Evolutionary conservation across 768 basidiomycete genomes (phyloP), one percentile per base, ranked within the genome.

Genomic region (Hysterangium stoloniferum): DNA sequence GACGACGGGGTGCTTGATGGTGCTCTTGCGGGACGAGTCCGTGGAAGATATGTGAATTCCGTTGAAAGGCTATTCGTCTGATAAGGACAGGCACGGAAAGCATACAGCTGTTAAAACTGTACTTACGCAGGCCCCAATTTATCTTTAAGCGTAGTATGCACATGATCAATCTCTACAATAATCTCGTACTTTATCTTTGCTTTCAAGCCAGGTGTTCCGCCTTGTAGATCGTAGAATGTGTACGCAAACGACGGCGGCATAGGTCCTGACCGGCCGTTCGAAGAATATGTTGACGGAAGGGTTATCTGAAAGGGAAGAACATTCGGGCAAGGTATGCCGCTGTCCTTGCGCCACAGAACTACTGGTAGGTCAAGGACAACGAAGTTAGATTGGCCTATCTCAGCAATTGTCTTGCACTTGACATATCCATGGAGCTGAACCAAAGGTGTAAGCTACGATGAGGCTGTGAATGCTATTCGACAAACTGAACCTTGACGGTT

Each of bases 131-230:
- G 25, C 24, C 20, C 9, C 13, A 51, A 31, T 40, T 19, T 51
- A 28, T 51, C 49, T 40, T 51, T 51, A n/a, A 51, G 25, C n/a
- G 49, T 19, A 27, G 19, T 20, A 9, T 51, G 49, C 5, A 2
- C n/a, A 9, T 42, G 49, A 19, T 51, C 49, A 4, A 79, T 71
- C 22, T 70, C 65, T 1, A 72, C 79, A 46, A 68, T 74, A 7
- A 86, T 71, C 24, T 70, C 71, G 59, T 88, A 89, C 0, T 76
- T 75, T 46, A 85, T 77, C 6, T 64, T 74, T 12, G 86, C 84
- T 13, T 71, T 68, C 59, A 88, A 86, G 1, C 86, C 86, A 8
- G 86, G 86, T 6, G 87, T 62, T 3, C 85, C 85, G 11, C 76
- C 74, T 15, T 80, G 82, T 13, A 82, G 78, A 51, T 78, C 70